These are phyloP conservation scores for Coniochaeta prunicola DNA, from an alignment of 2,329 filamentous ascomycete species.

Conservation along the genomic window DNA sequence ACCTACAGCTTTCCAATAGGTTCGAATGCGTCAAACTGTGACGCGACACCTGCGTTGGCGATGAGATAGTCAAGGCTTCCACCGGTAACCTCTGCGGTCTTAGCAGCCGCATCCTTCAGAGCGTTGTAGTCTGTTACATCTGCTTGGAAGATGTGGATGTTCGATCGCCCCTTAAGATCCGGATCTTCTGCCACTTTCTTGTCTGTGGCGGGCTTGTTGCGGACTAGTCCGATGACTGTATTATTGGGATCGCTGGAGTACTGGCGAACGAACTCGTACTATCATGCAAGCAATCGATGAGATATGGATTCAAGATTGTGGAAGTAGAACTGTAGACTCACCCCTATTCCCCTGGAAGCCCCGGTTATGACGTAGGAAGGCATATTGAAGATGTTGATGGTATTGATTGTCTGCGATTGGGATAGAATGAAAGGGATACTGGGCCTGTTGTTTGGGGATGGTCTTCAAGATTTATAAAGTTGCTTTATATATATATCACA, in stretches of 20 bases:
- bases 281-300: neutral
- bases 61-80: slow-evolving; percentile 43
- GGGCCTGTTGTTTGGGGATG: too few species aligned
- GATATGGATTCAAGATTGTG: neutral
- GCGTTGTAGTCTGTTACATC: slow-evolving; percentile 24
- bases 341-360: slow-evolving; percentile 15
- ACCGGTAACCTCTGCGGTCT: neutral
- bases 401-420: neutral
- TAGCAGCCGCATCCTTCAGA: slow-evolving; percentile 23
- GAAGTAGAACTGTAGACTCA: slow-evolving; percentile 6
- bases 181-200: slow-evolving; percentile 31
- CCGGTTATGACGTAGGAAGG: slow-evolving; percentile 16
- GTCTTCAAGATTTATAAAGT: neutral
- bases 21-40: neutral
- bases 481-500: neutral
- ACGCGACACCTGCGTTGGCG: slow-evolving; percentile 34
- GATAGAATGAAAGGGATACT: neutral
- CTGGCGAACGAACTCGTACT: slow-evolving; percentile 43
- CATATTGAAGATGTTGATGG: slow-evolving; percentile 6
- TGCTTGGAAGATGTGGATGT: slow-evolving; percentile 37
- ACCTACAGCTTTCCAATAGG: neutral
- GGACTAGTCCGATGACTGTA: slow-evolving; percentile 38
- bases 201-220: slow-evolving; percentile 35
- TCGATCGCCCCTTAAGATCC: slow-evolving; percentile 22
- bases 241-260: slow-evolving; percentile 35